These are phyloP conservation scores for Knufia fluminis DNA, from an alignment of 2,329 filamentous ascomycete genomes.

Conservation along the genomic window DNA sequence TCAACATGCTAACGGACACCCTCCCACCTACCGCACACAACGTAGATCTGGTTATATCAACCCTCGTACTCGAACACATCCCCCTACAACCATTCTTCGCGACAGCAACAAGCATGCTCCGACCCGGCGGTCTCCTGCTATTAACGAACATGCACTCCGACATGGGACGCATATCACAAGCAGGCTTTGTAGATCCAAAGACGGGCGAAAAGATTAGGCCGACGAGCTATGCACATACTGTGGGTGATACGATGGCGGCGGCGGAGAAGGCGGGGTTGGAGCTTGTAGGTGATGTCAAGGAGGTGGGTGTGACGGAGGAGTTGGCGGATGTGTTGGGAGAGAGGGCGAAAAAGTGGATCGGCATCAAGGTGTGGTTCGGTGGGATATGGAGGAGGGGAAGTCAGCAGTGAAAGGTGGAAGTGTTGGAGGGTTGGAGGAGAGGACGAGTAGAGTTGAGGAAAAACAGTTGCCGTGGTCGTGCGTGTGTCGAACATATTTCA, in stretches of 20 bases:
- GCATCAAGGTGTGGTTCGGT: slow-evolving; percentile 46
- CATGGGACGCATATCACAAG: slow-evolving; percentile 48
- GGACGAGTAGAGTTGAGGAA: no score
- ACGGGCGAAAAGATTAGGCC: slow-evolving; percentile 51
- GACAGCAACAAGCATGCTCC: slow-evolving; percentile 37
- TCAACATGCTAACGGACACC: slow-evolving; percentile 31
- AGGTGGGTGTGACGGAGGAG: slow-evolving; percentile 41
- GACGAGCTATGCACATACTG: slow-evolving; percentile 48
- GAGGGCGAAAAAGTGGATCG: slow-evolving; percentile 54
- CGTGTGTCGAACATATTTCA: no score
- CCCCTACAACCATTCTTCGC: slow-evolving; percentile 49
- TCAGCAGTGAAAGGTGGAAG: neutral
- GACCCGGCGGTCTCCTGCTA: slow-evolving; percentile 42
- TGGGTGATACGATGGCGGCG: slow-evolving; percentile 43
- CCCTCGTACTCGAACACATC: slow-evolving; percentile 57
- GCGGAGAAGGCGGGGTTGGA: slow-evolving; percentile 40
- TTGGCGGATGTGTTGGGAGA: slow-evolving; percentile 52
- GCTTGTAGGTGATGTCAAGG: slow-evolving; percentile 31
- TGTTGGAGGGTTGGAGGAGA: no score
- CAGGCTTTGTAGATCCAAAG: slow-evolving; percentile 49
- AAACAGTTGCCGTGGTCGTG: no score
- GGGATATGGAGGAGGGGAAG: slow-evolving; percentile 35
- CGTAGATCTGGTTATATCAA: slow-evolving; percentile 41
- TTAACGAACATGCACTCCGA: slow-evolving; percentile 62
- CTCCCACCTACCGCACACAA: slow-evolving; percentile 21